Base-by-base conservation (phyloP, 2,329 filamentous ascomycete species). In the Scedosporium apiospermum region DNA sequence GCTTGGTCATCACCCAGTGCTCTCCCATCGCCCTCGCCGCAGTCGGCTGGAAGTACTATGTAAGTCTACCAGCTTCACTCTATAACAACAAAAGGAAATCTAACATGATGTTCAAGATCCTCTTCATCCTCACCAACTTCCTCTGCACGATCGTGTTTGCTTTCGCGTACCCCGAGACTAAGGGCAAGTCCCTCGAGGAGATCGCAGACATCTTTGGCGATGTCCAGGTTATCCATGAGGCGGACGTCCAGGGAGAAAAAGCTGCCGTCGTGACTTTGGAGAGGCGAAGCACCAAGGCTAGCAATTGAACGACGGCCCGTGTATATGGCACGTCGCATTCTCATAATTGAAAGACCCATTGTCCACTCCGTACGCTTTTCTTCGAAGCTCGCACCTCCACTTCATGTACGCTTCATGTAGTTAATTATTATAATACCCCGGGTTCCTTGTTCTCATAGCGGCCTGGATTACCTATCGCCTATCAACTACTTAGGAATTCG, bases 31-130 rank as follows among this genome's bases (percentile, higher is more conserved):
- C 75, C 0, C 62, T 77, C 2, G 73, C 72, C 0, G 69, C 69
- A 0, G 73, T 76, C 0, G 75, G 74, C 0, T 77, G 75, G 74
- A 77, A 75, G 62, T 77, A 76, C 61, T 77, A 76, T 14, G 74
- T 74, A 57, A 63, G 71, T 66, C 1, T 0, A 16, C 0, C 42
- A 44, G 3, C 1, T 9, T 38, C 57, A 41, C 4, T 38, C 46
- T 2, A 16, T 9, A 26, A 5, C 9, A 51, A 51, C n/a, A 18
- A 51, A 51, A 6, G 7, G 18, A 51, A 51, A 12, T n/a, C 34
- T 18, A 60, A 62, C 16, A 1, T 0, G 14, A 7, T 3, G 1
- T 7, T 7, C 0, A 6, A 76, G 74, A 76, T 76, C 2, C 66
- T 76, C 0, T 77, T 77, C 38, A 64, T 77, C 4, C 66, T 76